Conservation (phyloP, 768 basidiomycete genomes). For the Kockovaella imperatae region DNA sequence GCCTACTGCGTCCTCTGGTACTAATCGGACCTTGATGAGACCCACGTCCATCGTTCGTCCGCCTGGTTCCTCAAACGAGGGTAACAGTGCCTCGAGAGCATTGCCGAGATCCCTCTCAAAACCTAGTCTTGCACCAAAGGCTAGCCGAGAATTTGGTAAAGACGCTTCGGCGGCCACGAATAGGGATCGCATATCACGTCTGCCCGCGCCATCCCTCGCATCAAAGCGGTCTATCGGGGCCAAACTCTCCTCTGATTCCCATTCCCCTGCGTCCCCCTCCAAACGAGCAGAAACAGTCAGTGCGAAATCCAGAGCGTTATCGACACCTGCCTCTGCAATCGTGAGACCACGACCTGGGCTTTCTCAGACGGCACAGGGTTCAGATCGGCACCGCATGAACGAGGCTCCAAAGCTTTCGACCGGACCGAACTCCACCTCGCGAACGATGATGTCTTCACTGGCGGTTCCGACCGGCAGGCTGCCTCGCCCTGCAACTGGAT, state of each 20-base stretch:
- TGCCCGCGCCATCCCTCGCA: not conserved
- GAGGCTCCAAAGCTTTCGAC: not conserved
- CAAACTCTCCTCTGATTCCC: not conserved
- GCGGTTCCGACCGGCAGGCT: not conserved
- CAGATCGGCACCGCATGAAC: not conserved
- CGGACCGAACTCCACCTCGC: not conserved
- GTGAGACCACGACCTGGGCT: not conserved
- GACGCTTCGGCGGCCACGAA: not conserved
- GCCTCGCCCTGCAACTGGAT: not conserved
- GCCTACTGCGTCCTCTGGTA: too few species aligned
- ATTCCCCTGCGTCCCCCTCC: not conserved
- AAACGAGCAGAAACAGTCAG: not conserved
- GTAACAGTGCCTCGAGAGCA: too few species aligned
- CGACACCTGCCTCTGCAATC: conserved; percentile 11
- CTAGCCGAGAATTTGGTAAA: not conserved
- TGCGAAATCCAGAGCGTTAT: conserved; percentile 8
- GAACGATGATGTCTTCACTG: not conserved
- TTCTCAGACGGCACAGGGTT: not conserved
- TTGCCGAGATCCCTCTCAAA: too few species aligned
- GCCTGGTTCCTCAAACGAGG: too few species aligned
- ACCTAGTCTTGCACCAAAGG: not conserved
- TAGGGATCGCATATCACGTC: not conserved
- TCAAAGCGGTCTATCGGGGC: not conserved
- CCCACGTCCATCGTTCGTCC: too few species aligned
- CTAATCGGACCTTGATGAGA: too few species aligned